These are phyloP conservation scores for Hemisphaericaspora xylofermentans DNA, from an alignment of 1,139 yeast species.

Conservation along the genomic window DNA sequence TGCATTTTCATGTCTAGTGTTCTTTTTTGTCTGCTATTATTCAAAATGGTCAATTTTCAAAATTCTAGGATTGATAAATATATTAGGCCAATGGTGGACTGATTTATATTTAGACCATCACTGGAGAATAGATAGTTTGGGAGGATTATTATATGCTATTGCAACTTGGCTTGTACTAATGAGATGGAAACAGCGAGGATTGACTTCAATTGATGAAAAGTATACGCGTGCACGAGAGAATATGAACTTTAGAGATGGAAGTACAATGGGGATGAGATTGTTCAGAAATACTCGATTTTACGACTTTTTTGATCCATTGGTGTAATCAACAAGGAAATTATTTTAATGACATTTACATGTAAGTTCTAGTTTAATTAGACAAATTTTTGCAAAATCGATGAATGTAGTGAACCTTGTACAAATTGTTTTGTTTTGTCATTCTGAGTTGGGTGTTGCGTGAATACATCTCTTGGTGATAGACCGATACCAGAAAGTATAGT, in stretches of 20 bases:
- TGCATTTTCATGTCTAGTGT: conserved; percentile 57
- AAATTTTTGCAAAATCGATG: too few species aligned
- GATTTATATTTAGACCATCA: conserved; percentile 72
- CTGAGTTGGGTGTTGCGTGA: too few species aligned
- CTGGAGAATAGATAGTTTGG: conserved; percentile 56
- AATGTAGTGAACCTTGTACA: too few species aligned
- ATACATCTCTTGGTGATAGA: too few species aligned
- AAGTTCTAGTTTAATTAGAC: too few species aligned
- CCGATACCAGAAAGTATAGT: too few species aligned
- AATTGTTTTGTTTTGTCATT: too few species aligned
- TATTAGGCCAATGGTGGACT: conserved; percentile 68
- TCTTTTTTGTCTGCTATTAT: conserved; percentile 45
- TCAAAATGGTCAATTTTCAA: conserved; percentile 39
- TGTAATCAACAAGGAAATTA: conserved; percentile 1
- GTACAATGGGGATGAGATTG: conserved; percentile 60
- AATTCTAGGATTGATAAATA: conserved; percentile 34
- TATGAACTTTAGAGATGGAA: conserved; percentile 15
- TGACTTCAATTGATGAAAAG: conserved; percentile 28
- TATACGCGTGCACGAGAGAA: conserved; percentile 20
- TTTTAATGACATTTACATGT: too few species aligned
- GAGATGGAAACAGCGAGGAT: conserved; percentile 19
- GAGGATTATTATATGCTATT: conserved; percentile 31
- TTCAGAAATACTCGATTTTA: conserved; percentile 45
- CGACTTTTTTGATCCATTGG: conserved; percentile 49
- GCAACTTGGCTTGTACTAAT: conserved; percentile 22